Evolutionary conservation across 1,284 basidiomycete genomes (phyloP), one percentile per base, ranked within the genome.

Genomic region (Ustilago tritici): DNA sequence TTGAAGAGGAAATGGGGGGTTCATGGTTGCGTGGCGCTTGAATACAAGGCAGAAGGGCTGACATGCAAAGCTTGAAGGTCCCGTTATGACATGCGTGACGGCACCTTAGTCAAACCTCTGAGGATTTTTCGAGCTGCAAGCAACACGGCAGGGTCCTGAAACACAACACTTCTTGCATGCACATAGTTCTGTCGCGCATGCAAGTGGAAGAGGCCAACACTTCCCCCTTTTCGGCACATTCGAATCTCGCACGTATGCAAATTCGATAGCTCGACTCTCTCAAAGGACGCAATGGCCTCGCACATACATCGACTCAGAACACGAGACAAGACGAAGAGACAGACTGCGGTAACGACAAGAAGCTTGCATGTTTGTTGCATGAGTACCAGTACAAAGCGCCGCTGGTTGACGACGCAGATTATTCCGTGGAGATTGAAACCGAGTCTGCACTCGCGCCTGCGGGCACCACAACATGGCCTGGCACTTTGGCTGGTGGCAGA

Each of bases 101-200:
- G 43, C 43, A 32, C n/a, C 17, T 28, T 55, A 28, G 36, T 47
- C 55, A 58, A 53, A 53, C 28, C 58, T 56, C 49, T 9, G 38
- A 40, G 38, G 15, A 40, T 4, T 40, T 40, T 49, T 12, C 10
- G 47, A 49, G n/a, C n/a, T 50, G 49, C 49, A 50, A 50, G 19
- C 64, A 65, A 65, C 64, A 65, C 64, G 38, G 35, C 38, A 67
- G 65, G 60, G 60, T 58, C 43, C 65, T 68, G 65, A 68, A 57
- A 68, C 65, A 68, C 56, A 58, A 28, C 60, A 52, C 65, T 31
- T 14, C n/a, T 15, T 31, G 32, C 31, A 52, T 53, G 19, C 35
- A 28, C 23, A 28, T 28, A 28, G 23, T 28, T 28, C 23, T 28
- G 23, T 28, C 59, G 38, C 52, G 59, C 59, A 43, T 31, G 56